Base-by-base conservation (phyloP, 1,139 yeast genomes). In the Spathaspora sp. region DNA sequence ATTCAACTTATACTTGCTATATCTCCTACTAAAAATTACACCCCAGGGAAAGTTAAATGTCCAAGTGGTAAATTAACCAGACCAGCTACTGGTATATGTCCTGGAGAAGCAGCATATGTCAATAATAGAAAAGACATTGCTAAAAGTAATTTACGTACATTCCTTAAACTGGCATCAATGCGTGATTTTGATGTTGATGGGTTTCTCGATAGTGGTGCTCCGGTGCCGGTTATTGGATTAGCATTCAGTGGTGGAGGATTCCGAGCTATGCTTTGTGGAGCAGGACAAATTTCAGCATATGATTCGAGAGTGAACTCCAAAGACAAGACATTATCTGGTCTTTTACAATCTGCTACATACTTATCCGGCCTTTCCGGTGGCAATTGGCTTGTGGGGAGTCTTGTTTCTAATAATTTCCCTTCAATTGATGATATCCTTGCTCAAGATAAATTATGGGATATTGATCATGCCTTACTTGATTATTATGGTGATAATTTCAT, bases 21-120 rank as follows among this genome's bases (percentile, higher is more conserved):
- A 80, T 79, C 86, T 1, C 87, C 88, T 0, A 72, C 84, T 0
- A 78, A 81, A 43, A 74, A 82, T 1, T 86, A 86, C 57, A 88
- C 88, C 1, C 95, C 95, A 2, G 84, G 79, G 1, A 63, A 65
- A 25, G 80, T 82, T 10, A 65, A 74, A 0, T 86, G 93, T 61
- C 89, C 89, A 0, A 48, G 64, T 10, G 52, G 53, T 18, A 52
- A 54, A 10, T 45, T 65, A 3, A 45, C 63, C 3, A 50, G 71
- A 51, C 48, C 41, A 9, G 70, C 71, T 0, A 51, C 56, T 41
- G 56, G 64, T 8, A 55, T 78, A 3, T 74, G 79, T 0, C 53
- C 56, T 2, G 60, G 61, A 11, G 84, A 80, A 55, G 41, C 49
- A 6, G 64, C 57, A 0, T 79, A 81, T 81, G 53, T 81, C 16